Conservation (phyloP, 2,329 filamentous ascomycete species). For the Hirsutella thompsonii region DNA sequence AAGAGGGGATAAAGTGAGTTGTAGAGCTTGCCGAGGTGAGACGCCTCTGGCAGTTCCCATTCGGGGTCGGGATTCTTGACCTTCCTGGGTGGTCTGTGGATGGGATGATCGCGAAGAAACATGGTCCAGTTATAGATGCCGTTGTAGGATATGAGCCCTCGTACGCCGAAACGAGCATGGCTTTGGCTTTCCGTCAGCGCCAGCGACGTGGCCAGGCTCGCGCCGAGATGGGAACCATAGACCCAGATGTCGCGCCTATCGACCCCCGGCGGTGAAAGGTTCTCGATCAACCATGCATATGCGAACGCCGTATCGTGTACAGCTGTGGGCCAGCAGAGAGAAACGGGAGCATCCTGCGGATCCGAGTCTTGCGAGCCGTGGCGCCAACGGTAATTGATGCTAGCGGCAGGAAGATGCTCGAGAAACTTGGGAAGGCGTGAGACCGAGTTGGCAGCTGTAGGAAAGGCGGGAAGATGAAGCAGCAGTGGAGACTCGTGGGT, state of each 20-base stretch:
- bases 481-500: conserved; percentile 30
- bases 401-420: conserved; percentile 30
- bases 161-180: conserved; percentile 30
- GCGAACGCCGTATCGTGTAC: conserved; percentile 42
- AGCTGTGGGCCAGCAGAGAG: conserved; percentile 39
- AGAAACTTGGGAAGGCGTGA: conserved; percentile 27
- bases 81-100: conserved; percentile 19
- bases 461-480: conserved; percentile 40
- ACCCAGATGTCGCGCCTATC: conserved; percentile 27
- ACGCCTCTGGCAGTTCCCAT: conserved; percentile 14
- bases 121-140: conserved; percentile 54
- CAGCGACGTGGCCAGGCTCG: conserved; percentile 40
- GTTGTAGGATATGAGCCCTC: conserved; percentile 43
- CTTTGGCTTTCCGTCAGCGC: conserved; percentile 41
- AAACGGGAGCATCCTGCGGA: conserved; percentile 6
- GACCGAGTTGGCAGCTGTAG: conserved; percentile 15
- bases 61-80: conserved; percentile 7
- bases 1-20: conserved; percentile 31
- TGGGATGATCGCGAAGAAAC: conserved; percentile 39
- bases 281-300: conserved; percentile 37
- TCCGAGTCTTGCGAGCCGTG: conserved; percentile 8
- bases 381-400: conserved; percentile 49
- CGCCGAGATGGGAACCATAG: conserved; percentile 46
- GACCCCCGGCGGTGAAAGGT: conserved; percentile 23
- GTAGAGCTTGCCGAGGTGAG: conserved; percentile 24